A percentile compares a stretch with the other conserved stretches of the same genome.
Conservation (phyloP, 257 asterid species). For the Plantago elongata region DNA sequence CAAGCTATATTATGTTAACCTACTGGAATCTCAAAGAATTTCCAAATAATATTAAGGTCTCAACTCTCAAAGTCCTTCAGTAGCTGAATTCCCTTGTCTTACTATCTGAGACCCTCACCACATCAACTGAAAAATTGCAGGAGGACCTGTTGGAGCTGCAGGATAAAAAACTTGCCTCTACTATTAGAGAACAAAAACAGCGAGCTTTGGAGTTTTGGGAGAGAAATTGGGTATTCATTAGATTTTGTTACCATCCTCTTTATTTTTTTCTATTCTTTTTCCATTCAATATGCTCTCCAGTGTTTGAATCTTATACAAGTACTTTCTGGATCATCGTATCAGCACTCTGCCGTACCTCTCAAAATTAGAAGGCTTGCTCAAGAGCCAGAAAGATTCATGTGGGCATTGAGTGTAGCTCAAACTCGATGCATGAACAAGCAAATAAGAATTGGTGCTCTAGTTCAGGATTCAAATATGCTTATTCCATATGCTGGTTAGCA, state of each 20-base stretch:
- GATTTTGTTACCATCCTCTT: background rate
- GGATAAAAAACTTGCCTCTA: slow-evolving; percentile 78
- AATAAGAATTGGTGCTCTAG: slow-evolving; percentile 81
- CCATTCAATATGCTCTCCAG: background rate
- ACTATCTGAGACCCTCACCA: slow-evolving; percentile 19
- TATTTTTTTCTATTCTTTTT: slow-evolving; percentile 3
- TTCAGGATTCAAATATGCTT: slow-evolving; percentile 83
- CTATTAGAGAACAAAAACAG: slow-evolving; percentile 59
- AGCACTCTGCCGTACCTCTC: slow-evolving; percentile 94
- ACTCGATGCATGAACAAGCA: slow-evolving; percentile 73
- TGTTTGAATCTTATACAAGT: slow-evolving; percentile 15
- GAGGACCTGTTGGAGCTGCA: slow-evolving; percentile 93
- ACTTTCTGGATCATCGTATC: slow-evolving; percentile 24
- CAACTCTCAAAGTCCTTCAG: background rate
- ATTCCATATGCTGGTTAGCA: slow-evolving; percentile 96
- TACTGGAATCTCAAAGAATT: too few species aligned
- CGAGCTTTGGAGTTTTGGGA: slow-evolving; percentile 91
- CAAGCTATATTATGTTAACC: too few species aligned
- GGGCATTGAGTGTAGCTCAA: slow-evolving; percentile 93
- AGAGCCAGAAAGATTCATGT: slow-evolving; percentile 88
- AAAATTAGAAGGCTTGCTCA: slow-evolving; percentile 83
- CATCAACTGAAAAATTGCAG: slow-evolving; percentile 33
- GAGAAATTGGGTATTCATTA: slow-evolving; percentile 73
- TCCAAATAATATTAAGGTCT: too few species aligned
- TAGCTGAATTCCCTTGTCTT: background rate